A percentile compares a stretch with the other conserved stretches of the same genome.
Conservation (phyloP, 176 grass and related monocot genomes). For the maize (Zea mays) region DNA sequence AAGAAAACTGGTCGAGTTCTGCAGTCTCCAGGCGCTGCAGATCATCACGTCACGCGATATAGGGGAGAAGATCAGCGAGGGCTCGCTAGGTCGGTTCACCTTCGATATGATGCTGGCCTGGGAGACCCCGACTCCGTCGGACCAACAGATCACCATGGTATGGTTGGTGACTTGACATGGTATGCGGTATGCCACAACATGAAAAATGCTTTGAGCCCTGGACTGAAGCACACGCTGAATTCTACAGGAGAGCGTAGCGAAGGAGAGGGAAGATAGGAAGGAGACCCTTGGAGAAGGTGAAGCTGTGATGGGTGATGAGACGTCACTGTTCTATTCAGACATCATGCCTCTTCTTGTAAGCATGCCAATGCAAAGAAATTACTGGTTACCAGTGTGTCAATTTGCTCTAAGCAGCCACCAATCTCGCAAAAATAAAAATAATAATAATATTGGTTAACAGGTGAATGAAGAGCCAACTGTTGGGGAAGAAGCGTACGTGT, state of each 20-base stretch:
- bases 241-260: conserved; percentile 66
- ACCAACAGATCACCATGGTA: conserved; percentile 53
- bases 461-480: conserved; percentile 74
- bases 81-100: conserved; percentile 64
- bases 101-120: conserved; percentile 96
- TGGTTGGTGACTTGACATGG: neutral
- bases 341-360: conserved; percentile 92
- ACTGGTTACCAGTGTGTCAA: neutral
- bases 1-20: conserved; percentile 75
- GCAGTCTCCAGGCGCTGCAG: conserved; percentile 58
- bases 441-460: conserved; percentile 25
- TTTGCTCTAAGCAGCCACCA: neutral
- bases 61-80: conserved; percentile 57
- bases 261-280: conserved; percentile 71
- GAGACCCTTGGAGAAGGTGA: conserved; percentile 50
- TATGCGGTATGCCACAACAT: neutral
- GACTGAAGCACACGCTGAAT: neutral
- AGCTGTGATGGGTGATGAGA: conserved; percentile 63
- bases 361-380: neutral
- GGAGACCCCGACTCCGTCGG: conserved; percentile 55
- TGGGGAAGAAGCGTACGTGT: conserved; percentile 77
- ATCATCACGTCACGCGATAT: conserved; percentile 43
- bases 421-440: neutral
- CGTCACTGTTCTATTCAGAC: conserved; percentile 85
- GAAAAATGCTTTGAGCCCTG: neutral